A percentile compares a stretch with the other conserved stretches of the same genome.
Evolutionary conservation across 2,329 filamentous ascomycete genomes (phyloP).

Genomic region (Neofusicoccum kwambonambiense): DNA sequence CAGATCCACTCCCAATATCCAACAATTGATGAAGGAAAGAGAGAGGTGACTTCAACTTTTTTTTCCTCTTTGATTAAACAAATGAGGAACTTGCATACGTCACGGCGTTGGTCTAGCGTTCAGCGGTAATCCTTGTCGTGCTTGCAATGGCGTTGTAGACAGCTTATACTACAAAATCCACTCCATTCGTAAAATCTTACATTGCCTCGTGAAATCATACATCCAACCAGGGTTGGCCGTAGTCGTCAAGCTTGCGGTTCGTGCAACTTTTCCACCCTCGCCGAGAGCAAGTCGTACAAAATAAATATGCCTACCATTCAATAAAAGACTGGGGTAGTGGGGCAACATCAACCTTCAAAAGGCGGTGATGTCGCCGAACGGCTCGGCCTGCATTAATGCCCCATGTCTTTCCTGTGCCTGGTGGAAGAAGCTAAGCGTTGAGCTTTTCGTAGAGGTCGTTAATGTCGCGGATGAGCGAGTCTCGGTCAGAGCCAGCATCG

Average conservation of each 20-base stretch:
- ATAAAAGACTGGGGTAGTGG: background rate
- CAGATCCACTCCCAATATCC: background rate
- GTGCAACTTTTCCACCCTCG: background rate
- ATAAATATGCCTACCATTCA: background rate
- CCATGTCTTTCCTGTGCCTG: no score
- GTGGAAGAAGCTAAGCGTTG: background rate
- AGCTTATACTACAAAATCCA: slow-evolving; percentile 3
- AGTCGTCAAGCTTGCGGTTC: background rate
- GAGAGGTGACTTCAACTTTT: background rate
- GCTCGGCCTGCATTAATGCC: background rate
- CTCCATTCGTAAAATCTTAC: background rate
- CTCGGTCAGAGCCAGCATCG: slow-evolving; percentile 63
- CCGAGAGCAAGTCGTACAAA: background rate
- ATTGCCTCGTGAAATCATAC: slow-evolving; percentile 6
- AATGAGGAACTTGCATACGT: slow-evolving; percentile 1
- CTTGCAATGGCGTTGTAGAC: background rate
- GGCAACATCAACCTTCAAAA: background rate
- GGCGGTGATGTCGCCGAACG: background rate
- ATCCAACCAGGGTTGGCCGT: background rate
- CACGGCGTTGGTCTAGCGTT: slow-evolving; percentile 13
- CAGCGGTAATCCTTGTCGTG: background rate
- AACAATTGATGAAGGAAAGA: background rate
- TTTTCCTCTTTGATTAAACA: background rate
- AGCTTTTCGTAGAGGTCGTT: slow-evolving; percentile 60
- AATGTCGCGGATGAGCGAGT: slow-evolving; percentile 74